Evolutionary conservation across 225 moss, liverwort and hornwort genomes (phyloP).

Genomic region (Thuidium tamariscinum): DNA sequence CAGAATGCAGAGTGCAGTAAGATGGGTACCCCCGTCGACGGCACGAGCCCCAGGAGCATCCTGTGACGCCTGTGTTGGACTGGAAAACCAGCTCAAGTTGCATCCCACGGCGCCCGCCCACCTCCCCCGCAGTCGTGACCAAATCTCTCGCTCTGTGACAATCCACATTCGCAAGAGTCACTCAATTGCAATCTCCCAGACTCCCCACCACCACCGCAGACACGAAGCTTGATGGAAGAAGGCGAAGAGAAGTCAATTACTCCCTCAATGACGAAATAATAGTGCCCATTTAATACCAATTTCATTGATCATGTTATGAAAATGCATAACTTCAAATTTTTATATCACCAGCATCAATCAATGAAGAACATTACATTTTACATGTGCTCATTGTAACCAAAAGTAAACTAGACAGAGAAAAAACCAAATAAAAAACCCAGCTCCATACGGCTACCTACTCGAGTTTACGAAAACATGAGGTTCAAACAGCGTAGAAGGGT

Average conservation of each 20-base stretch:
- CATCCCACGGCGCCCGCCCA: background rate
- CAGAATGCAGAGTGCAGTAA: background rate
- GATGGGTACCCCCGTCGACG: background rate
- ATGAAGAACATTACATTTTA: background rate
- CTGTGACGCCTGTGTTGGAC: background rate
- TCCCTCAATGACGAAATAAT: background rate
- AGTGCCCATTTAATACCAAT: background rate
- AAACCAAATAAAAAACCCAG: background rate
- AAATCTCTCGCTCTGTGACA: constrained; percentile 13
- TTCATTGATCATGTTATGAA: background rate
- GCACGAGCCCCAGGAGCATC: background rate
- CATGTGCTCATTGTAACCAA: background rate
- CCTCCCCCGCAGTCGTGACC: background rate
- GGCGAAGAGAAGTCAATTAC: background rate
- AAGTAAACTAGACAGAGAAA: background rate
- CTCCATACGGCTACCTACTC: background rate
- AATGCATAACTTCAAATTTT: background rate
- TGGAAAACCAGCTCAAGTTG: constrained; percentile 6
- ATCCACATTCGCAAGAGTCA: background rate
- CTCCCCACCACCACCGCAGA: background rate
- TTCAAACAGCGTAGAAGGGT: background rate
- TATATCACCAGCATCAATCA: background rate
- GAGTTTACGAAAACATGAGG: background rate
- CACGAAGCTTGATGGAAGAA: background rate
- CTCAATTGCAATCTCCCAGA: background rate